Evolutionary conservation across 805 yeast genomes (phyloP).

Genomic region (Barnettozyma sp.): DNA sequence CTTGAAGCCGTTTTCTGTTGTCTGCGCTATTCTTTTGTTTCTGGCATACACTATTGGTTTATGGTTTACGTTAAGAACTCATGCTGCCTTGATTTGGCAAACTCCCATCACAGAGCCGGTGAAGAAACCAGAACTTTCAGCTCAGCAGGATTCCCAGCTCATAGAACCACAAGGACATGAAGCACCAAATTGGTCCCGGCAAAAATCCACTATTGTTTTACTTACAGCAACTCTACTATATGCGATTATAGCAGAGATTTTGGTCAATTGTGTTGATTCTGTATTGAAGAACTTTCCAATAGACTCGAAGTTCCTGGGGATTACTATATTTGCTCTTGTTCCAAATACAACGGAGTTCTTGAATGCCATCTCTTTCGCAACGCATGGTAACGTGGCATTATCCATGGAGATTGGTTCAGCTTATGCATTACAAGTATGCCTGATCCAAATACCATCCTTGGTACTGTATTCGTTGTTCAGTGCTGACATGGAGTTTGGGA

Average conservation of each 20-base stretch:
- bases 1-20: constrained; percentile 74
- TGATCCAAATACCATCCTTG: constrained; percentile 87
- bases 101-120: constrained; percentile 38
- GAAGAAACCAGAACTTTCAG: constrained; percentile 7
- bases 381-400: constrained; percentile 90
- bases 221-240: constrained; percentile 80
- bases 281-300: constrained; percentile 75
- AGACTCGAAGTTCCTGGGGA: constrained; percentile 84
- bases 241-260: constrained; percentile 89
- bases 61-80: constrained; percentile 90
- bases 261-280: constrained; percentile 90
- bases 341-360: constrained; percentile 96
- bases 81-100: constrained; percentile 95
- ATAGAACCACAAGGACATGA: constrained; percentile 61
- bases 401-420: constrained; percentile 99
- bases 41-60: constrained; percentile 83
- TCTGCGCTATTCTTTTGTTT: constrained; percentile 76
- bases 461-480: constrained; percentile 65
- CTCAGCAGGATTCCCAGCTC: constrained; percentile 6
- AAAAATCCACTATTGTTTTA: constrained; percentile 74
- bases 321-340: constrained; percentile 90
- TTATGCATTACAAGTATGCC: constrained; percentile 90
- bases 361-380: constrained; percentile 94
- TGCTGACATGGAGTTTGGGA: constrained; percentile 28
- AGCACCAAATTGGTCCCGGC: constrained; percentile 94